These are phyloP conservation scores for Sugiyamaella neomexicana DNA, from an alignment of 1,139 yeast genomes.

Conservation along the genomic window DNA sequence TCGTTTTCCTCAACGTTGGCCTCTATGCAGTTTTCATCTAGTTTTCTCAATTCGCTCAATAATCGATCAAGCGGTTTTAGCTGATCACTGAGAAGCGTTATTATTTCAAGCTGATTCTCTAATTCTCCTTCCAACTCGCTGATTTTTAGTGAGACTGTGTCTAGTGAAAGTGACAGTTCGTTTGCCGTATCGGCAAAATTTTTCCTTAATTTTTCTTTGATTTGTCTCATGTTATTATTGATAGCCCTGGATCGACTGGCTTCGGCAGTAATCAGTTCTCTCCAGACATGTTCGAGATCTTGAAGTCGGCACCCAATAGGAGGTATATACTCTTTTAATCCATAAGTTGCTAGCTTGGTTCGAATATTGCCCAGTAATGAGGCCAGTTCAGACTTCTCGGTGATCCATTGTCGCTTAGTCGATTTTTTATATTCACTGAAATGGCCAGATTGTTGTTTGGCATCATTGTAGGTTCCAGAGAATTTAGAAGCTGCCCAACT, in stretches of 20 bases:
- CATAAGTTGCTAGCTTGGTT: constrained; percentile 44
- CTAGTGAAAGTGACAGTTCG: constrained; percentile 39
- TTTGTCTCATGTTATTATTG: constrained; percentile 39
- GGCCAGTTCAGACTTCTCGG: constrained; percentile 43
- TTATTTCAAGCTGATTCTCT: constrained; percentile 41
- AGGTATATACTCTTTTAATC: constrained; percentile 41
- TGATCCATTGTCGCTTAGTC: constrained; percentile 44
- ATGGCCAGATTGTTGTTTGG: constrained; percentile 35
- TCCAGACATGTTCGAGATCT: constrained; percentile 42
- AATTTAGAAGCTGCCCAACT: constrained; percentile 35
- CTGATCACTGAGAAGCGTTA: constrained; percentile 38
- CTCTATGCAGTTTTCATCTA: constrained; percentile 37
- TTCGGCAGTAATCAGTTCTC: constrained; percentile 38
- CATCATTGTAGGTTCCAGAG: constrained; percentile 39
- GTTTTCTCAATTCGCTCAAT: constrained; percentile 33
- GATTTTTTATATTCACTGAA: constrained; percentile 38
- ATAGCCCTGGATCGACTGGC: constrained; percentile 39
- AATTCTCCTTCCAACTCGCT: constrained; percentile 43
- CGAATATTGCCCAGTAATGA: constrained; percentile 43
- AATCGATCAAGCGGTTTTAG: constrained; percentile 39
- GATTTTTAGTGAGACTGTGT: constrained; percentile 37
- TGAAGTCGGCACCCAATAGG: constrained; percentile 38
- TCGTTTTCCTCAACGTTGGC: constrained; percentile 47
- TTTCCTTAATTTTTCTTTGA: constrained; percentile 47
- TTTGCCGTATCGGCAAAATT: constrained; percentile 49